phyloP scores from a whole-genome alignment of 306 rosid genomes.

The Fragaria vesca region DNA sequence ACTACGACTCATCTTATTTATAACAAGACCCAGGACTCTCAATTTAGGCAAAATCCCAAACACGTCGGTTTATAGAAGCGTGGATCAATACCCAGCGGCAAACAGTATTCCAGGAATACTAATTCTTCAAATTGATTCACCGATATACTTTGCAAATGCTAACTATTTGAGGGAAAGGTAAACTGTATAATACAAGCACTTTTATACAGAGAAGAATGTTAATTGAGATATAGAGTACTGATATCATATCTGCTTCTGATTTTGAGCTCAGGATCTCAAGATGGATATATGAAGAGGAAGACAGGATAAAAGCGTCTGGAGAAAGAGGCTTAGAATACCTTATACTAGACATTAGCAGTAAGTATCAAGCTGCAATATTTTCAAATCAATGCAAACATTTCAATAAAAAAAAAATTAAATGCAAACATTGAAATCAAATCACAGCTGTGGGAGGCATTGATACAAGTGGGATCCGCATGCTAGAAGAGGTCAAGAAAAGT shows the following conservation, averaged over 20 bases:
- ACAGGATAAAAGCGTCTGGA: conserved; percentile 34
- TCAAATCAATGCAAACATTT: neutral
- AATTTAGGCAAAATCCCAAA: conserved; percentile 69
- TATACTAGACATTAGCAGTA: conserved; percentile 36
- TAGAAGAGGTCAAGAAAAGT: conserved; percentile 37
- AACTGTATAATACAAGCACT: too few species aligned
- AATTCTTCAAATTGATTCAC: conserved; percentile 39
- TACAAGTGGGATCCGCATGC: conserved; percentile 48
- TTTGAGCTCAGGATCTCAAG: conserved; percentile 32
- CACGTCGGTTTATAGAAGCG: conserved; percentile 59
- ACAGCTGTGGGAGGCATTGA: conserved; percentile 51
- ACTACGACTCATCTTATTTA: conserved; percentile 56
- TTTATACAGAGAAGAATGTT: neutral
- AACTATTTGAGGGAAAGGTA: conserved; percentile 86
- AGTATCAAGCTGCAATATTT: neutral
- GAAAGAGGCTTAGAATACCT: conserved; percentile 35
- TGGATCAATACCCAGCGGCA: conserved; percentile 71
- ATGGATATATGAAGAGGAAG: conserved; percentile 52
- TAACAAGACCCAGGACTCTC: conserved; percentile 74
- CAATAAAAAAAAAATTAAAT: neutral
- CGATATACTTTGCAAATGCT: conserved; percentile 77
- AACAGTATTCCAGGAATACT: conserved; percentile 53
- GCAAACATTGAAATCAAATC: neutral
- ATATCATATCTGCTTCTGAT: neutral
- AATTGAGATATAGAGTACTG: neutral